Percentiles rank a stretch among this genome's conserved stretches.
Conservation (phyloP, 805 yeast species). For the Hanseniaspora lindneri region DNA sequence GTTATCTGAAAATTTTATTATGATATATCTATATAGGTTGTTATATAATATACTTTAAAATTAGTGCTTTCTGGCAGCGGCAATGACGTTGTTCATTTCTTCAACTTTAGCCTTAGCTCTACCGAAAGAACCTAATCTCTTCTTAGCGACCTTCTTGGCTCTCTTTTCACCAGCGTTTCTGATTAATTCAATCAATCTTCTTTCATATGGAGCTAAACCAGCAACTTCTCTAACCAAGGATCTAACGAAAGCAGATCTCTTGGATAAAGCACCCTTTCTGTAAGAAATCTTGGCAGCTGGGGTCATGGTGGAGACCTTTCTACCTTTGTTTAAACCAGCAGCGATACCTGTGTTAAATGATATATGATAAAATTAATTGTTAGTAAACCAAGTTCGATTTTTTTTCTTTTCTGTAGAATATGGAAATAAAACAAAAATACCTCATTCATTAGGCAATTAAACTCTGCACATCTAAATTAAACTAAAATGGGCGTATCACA, state of each 20-base stretch:
- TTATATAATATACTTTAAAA: conserved; percentile 19
- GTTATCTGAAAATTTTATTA: conserved; percentile 12
- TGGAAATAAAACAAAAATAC: too few species aligned
- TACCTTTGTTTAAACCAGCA: conserved; percentile 98
- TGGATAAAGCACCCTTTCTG: conserved; percentile 93
- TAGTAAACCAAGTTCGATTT: conserved; percentile 4
- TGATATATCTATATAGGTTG: conserved; percentile 13
- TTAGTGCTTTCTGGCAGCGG: conserved; percentile 93
- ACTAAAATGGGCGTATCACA: too few species aligned
- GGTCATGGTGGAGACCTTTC: conserved; percentile 79
- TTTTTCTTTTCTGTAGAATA: not conserved
- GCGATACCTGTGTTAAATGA: conserved; percentile 56
- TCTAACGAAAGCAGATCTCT: conserved; percentile 94
- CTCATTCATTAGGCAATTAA: too few species aligned
- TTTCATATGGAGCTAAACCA: conserved; percentile 99
- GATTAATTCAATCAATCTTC: conserved; percentile 97
- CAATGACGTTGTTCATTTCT: conserved; percentile 91
- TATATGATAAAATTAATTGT: conserved; percentile 10
- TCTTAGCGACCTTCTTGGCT: conserved; percentile 99
- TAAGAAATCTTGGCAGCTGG: conserved; percentile 80
- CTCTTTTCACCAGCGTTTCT: conserved; percentile 99
- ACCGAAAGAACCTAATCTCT: conserved; percentile 99
- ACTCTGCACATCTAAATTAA: too few species aligned
- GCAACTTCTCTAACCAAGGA: conserved; percentile 90
- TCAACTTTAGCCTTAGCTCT: conserved; percentile 99